Percentiles rank a stretch among this genome's conserved stretches.
Evolutionary conservation across 2,329 filamentous ascomycete species (phyloP).

Genomic region (Elsinoe australis): DNA sequence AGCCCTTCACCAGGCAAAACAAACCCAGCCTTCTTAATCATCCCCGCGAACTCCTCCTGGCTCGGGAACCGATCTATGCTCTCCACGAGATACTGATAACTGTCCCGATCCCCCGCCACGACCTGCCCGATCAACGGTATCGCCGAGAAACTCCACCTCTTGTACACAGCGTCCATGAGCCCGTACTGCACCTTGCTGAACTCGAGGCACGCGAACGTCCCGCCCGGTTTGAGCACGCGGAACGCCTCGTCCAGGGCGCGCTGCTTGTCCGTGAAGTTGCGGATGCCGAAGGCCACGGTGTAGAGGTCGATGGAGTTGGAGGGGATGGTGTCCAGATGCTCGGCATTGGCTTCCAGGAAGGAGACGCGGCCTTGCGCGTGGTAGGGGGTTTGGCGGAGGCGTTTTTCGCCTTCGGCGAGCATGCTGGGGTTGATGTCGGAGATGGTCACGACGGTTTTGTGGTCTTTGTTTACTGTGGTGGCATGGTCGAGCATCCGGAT

Average conservation of each 20-base stretch:
- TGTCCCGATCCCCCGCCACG: constrained; percentile 87
- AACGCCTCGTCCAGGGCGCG: constrained; percentile 74
- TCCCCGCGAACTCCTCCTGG: constrained; percentile 73
- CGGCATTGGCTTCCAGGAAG: constrained; percentile 88
- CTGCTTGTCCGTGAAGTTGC: constrained; percentile 92
- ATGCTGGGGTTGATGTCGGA: constrained; percentile 95
- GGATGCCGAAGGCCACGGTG: constrained; percentile 94
- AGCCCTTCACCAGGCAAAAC: constrained; percentile 54
- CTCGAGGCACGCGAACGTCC: constrained; percentile 92
- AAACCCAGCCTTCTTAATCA: constrained; percentile 82
- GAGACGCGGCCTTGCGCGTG: constrained; percentile 47
- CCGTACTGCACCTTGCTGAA: constrained; percentile 79
- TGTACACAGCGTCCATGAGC: constrained; percentile 78
- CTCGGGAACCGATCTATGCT: constrained; percentile 90
- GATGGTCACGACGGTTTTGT: constrained; percentile 75
- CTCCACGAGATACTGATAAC: constrained; percentile 97
- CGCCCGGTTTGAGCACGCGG: constrained; percentile 85
- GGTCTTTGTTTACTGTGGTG: constrained; percentile 68
- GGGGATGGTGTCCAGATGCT: constrained; percentile 60
- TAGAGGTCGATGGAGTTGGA: constrained; percentile 79
- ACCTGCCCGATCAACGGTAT: constrained; percentile 94
- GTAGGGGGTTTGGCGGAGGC: constrained; percentile 58
- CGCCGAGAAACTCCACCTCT: constrained; percentile 88
- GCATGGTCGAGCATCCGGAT: constrained; percentile 92
- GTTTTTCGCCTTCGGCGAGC: constrained; percentile 79